A percentile compares a stretch with the other conserved stretches of the same genome.
Evolutionary conservation across 768 basidiomycete genomes (phyloP).

Genomic region (Nidularia pulvinata): DNA sequence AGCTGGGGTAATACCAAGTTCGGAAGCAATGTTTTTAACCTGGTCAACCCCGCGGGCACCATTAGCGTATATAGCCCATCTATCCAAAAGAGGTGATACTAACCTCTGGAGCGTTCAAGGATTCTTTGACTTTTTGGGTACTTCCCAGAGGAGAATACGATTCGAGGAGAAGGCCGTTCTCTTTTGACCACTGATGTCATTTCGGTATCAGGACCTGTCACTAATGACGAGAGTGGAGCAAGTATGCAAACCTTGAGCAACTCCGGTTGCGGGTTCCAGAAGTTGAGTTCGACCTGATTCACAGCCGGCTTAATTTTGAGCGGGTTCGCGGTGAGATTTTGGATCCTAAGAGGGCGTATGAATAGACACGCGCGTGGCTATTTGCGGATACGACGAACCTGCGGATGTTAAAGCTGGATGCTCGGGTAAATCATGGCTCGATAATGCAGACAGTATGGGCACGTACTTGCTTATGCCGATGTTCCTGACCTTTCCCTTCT

Average conservation of each 20-base stretch:
- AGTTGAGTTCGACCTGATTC: constrained; percentile 81
- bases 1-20: constrained; percentile 71
- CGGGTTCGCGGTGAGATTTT: constrained; percentile 62
- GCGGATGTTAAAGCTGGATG: constrained; percentile 13
- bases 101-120: constrained; percentile 48
- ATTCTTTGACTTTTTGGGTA: constrained; percentile 51
- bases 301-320: constrained; percentile 64
- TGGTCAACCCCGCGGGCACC: constrained; percentile 4
- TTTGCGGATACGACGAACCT: too few relatives aligned
- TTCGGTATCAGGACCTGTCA: background rate
- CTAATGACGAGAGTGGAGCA: background rate
- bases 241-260: constrained; percentile 53
- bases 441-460: background rate
- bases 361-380: too few relatives aligned
- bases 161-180: constrained; percentile 63
- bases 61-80: too few relatives aligned
- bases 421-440: background rate
- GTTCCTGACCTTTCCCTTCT: constrained; percentile 74
- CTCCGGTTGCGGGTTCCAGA: constrained; percentile 77
- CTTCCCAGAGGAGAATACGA: constrained; percentile 82
- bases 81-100: too few relatives aligned
- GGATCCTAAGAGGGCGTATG: constrained; percentile 28
- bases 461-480: constrained; percentile 85
- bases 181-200: constrained; percentile 58
- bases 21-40: constrained; percentile 57